Evolutionary conservation across 108 stramenopile species (phyloP).

Genomic region (Cyclotella choctawhatcheeana): DNA sequence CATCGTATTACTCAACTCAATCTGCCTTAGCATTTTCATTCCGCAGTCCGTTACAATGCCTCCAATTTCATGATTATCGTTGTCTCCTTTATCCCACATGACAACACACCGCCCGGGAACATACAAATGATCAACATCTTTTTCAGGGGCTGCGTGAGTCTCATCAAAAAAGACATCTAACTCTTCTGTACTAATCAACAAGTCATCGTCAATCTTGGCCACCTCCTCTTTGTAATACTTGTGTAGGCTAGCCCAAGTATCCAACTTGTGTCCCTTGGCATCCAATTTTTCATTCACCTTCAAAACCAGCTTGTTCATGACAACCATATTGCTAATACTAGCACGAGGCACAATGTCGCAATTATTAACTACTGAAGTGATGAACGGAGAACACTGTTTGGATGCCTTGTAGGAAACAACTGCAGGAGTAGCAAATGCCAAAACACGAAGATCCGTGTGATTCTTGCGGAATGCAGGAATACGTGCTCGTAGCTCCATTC

Average conservation of each 20-base stretch:
- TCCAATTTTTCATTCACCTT: slow-evolving; percentile 41
- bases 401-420: slow-evolving; percentile 49
- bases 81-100: slow-evolving; percentile 52
- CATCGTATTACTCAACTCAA: slow-evolving; percentile 4
- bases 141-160: slow-evolving; percentile 7
- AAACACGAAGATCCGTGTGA: slow-evolving; percentile 29
- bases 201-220: slow-evolving; percentile 35
- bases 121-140: slow-evolving; percentile 57
- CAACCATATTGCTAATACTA: slow-evolving; percentile 37
- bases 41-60: slow-evolving; percentile 5
- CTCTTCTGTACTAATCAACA: slow-evolving; percentile 49
- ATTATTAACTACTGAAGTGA: slow-evolving; percentile 72
- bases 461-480: slow-evolving; percentile 27
- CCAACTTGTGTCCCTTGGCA: slow-evolving; percentile 33
- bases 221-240: slow-evolving; percentile 28
- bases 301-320: slow-evolving; percentile 39
- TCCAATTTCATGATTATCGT: slow-evolving; percentile 7
- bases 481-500: slow-evolving; percentile 46
- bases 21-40: slow-evolving; percentile 12
- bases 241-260: slow-evolving; percentile 16
- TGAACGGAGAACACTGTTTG: slow-evolving; percentile 41
- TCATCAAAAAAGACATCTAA: slow-evolving; percentile 15
- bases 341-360: slow-evolving; percentile 59
- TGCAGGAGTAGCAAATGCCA: slow-evolving; percentile 72
- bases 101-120: slow-evolving; percentile 48